Evolutionary conservation across 495 filamentous ascomycete species (phyloP).

Genomic region (Jackrogersella minutella): DNA sequence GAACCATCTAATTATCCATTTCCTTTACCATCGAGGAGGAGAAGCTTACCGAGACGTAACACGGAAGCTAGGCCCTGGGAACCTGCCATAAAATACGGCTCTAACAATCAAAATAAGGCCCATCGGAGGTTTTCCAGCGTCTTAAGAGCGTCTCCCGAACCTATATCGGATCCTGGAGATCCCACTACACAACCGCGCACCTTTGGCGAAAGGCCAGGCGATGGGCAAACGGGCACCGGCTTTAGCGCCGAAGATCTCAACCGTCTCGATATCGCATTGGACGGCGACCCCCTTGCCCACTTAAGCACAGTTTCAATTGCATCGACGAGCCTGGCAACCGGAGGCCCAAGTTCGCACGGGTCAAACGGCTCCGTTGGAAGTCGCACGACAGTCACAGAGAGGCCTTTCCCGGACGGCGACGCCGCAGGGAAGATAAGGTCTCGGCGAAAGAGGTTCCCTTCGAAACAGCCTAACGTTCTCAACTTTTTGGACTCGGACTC

Average conservation of each 20-base stretch:
- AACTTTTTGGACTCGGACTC: slow-evolving; percentile 48
- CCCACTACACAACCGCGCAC: neutral
- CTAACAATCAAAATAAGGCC: slow-evolving; percentile 24
- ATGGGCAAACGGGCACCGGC: slow-evolving; percentile 5
- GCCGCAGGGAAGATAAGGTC: slow-evolving; percentile 43
- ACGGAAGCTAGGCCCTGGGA: slow-evolving; percentile 26
- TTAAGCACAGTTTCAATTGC: slow-evolving; percentile 18
- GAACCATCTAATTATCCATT: slow-evolving; percentile 36
- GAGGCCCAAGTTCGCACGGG: slow-evolving; percentile 24
- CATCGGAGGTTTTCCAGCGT: slow-evolving; percentile 34
- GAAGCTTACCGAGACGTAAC: slow-evolving; percentile 34
- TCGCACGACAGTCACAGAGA: slow-evolving; percentile 48
- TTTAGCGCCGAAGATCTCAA: slow-evolving; percentile 1
- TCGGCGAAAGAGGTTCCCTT: slow-evolving; percentile 38
- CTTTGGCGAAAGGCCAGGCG: slow-evolving; percentile 13
- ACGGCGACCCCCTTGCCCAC: slow-evolving; percentile 8
- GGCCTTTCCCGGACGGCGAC: slow-evolving; percentile 42
- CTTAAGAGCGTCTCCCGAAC: slow-evolving; percentile 17
- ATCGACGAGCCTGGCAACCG: slow-evolving; percentile 26
- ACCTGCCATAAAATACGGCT: slow-evolving; percentile 11
- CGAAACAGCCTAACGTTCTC: slow-evolving; percentile 39
- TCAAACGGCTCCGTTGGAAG: slow-evolving; percentile 48
- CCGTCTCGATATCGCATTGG: slow-evolving; percentile 11
- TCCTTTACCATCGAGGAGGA: slow-evolving; percentile 22
- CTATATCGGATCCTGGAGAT: neutral